These are phyloP conservation scores for Pichia sp. DNA, from an alignment of 1,139 yeast genomes.

Conservation along the genomic window DNA sequence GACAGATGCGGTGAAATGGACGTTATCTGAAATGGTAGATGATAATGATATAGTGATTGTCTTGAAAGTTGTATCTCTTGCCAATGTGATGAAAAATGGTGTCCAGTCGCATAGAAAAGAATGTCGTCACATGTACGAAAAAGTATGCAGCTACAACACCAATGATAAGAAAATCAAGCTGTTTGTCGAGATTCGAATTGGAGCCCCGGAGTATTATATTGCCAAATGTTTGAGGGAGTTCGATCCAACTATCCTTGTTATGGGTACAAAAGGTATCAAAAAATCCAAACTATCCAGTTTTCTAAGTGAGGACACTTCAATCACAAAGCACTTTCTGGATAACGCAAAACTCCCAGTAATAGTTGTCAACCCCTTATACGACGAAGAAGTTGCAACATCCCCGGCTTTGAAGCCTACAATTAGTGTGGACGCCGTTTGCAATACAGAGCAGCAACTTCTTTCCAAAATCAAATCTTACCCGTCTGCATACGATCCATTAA, in stretches of 20 bases:
- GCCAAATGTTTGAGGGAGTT: slow-evolving; percentile 51
- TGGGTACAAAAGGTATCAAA: slow-evolving; percentile 49
- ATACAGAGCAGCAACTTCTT: neutral
- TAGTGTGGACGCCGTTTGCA: neutral
- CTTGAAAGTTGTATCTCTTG: slow-evolving; percentile 49
- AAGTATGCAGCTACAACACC: slow-evolving; percentile 39
- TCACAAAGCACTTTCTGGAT: slow-evolving; percentile 57
- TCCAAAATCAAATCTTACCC: slow-evolving; percentile 6
- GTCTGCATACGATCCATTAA: slow-evolving; percentile 11
- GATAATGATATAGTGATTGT: slow-evolving; percentile 62
- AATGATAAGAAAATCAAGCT: slow-evolving; percentile 34
- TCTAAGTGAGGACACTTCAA: slow-evolving; percentile 32
- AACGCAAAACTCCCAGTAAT: slow-evolving; percentile 64
- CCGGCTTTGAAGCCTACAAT: neutral
- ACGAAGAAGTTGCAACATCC: slow-evolving; percentile 6
- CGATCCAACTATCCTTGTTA: slow-evolving; percentile 56
- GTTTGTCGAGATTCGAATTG: slow-evolving; percentile 53
- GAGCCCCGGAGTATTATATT: slow-evolving; percentile 49
- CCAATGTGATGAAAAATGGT: slow-evolving; percentile 26
- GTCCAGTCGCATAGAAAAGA: slow-evolving; percentile 30
- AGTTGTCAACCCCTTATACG: slow-evolving; percentile 52
- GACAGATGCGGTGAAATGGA: slow-evolving; percentile 55
- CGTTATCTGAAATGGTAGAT: slow-evolving; percentile 52
- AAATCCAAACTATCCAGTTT: slow-evolving; percentile 38
- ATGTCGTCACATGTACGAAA: slow-evolving; percentile 31